These are phyloP conservation scores for Zygnema circumcarinatum DNA, from an alignment of 139 green algal species.

Conservation along the genomic window DNA sequence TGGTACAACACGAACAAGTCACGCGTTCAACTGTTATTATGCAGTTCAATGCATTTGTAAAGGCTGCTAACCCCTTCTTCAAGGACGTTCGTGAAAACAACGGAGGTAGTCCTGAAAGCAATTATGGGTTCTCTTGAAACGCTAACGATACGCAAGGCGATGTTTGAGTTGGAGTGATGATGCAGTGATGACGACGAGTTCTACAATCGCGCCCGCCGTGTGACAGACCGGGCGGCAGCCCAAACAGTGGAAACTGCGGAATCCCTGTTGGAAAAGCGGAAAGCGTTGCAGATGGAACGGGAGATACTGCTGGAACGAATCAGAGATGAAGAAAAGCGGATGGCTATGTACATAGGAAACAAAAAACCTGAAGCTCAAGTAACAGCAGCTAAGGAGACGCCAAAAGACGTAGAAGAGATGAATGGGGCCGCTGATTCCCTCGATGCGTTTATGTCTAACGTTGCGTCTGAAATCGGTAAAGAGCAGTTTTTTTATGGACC, in stretches of 20 bases:
- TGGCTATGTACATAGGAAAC: background rate
- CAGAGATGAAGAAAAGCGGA: conserved; percentile 25
- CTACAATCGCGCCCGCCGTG: conserved; percentile 46
- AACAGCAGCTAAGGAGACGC: no score
- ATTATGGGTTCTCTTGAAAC: no score
- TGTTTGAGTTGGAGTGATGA: no score
- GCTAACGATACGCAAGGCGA: no score
- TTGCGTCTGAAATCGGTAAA: conserved; percentile 52
- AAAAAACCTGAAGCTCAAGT: no score
- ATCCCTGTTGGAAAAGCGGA: conserved; percentile 51
- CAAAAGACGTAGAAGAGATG: background rate
- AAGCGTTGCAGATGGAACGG: conserved; percentile 14
- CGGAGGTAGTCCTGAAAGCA: no score
- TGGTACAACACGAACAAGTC: no score
- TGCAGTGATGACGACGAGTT: conserved; percentile 62
- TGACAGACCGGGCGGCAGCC: background rate
- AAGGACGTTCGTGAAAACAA: no score
- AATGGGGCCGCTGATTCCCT: conserved; percentile 52
- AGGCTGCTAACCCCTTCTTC: no score
- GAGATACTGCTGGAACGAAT: conserved; percentile 10
- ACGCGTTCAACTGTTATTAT: no score
- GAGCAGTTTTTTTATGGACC: background rate
- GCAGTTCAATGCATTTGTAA: no score
- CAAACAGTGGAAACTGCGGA: conserved; percentile 53
- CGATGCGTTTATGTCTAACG: conserved; percentile 60